Percentiles rank a stretch among this genome's conserved stretches.
Conservation (phyloP, 352 stramenopile species). For the Peronosclerospora sorghi region DNA sequence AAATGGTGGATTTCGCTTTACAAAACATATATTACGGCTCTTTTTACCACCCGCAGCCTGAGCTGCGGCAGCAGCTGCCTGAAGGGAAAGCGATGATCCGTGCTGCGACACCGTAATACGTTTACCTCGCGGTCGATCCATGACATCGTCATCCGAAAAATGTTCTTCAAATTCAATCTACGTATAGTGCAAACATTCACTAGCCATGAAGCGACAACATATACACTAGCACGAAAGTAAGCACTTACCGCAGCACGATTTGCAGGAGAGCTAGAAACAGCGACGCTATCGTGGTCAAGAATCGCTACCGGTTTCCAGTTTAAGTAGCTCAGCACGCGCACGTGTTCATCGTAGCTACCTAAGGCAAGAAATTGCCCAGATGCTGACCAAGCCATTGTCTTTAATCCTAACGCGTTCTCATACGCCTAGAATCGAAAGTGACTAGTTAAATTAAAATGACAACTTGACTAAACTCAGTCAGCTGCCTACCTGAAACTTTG, state of each 20-base stretch:
- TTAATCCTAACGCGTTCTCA: conserved; percentile 63
- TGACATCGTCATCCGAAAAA: conserved; percentile 35
- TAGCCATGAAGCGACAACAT: neutral
- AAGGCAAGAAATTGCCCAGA: conserved; percentile 70
- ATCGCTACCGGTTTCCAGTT: conserved; percentile 69
- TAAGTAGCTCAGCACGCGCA: conserved; percentile 62
- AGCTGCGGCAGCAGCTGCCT: conserved; percentile 44
- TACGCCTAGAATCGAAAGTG: conserved; percentile 36
- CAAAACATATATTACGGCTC: conserved; percentile 51
- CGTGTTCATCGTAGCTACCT: conserved; percentile 68
- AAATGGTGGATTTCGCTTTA: conserved; percentile 54
- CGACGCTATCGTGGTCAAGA: conserved; percentile 54
- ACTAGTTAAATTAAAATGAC: neutral
- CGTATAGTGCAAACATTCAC: neutral
- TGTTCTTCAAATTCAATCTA: conserved; percentile 68
- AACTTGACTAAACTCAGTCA: neutral
- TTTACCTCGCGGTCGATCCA: conserved; percentile 49
- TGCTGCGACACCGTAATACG: conserved; percentile 33
- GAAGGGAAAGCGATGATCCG: conserved; percentile 30
- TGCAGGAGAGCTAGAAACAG: conserved; percentile 28
- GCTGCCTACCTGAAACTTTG: conserved; percentile 54
- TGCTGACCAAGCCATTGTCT: conserved; percentile 62
- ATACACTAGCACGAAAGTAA: too few species aligned
- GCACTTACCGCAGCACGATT: conserved; percentile 36
- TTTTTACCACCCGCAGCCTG: conserved; percentile 42